phyloP scores from a whole-genome alignment of 495 filamentous ascomycete species.

The Talaromyces thailandensis region DNA sequence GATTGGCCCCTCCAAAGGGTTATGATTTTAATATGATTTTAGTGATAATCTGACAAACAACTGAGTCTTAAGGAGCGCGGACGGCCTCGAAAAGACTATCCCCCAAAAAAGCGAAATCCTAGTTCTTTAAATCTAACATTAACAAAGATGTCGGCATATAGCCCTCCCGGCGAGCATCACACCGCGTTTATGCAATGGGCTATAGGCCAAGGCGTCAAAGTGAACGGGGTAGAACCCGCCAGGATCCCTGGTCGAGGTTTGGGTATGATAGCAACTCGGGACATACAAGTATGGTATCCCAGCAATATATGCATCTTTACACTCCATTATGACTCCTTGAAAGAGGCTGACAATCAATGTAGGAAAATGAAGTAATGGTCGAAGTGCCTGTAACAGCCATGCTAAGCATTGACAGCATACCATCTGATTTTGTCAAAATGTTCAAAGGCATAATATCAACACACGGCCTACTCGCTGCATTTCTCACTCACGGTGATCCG shows the following conservation, averaged over 20 bases:
- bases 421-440: constrained; percentile 27
- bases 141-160: constrained; percentile 23
- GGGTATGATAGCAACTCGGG: constrained; percentile 60
- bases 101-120: no score
- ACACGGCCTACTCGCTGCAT: constrained; percentile 64
- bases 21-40: no score
- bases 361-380: constrained; percentile 29
- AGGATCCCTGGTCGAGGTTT: constrained; percentile 59
- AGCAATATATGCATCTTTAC: constrained; percentile 15
- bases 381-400: constrained; percentile 55
- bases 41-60: not conserved
- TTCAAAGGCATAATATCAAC: constrained; percentile 49
- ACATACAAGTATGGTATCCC: constrained; percentile 45
- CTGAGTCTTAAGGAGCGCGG: not conserved
- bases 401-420: constrained; percentile 51
- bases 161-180: constrained; percentile 35
- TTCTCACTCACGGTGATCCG: constrained; percentile 44
- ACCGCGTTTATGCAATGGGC: constrained; percentile 55
- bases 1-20: no score
- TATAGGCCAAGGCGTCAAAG: constrained; percentile 42
- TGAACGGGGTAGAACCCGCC: constrained; percentile 50
- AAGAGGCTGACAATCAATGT: not conserved
- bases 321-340: not conserved
- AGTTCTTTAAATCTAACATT: no score
- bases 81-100: no score